phyloP scores from a whole-genome alignment of 176 grass and related monocot species.

The Oryza longistaminata region DNA sequence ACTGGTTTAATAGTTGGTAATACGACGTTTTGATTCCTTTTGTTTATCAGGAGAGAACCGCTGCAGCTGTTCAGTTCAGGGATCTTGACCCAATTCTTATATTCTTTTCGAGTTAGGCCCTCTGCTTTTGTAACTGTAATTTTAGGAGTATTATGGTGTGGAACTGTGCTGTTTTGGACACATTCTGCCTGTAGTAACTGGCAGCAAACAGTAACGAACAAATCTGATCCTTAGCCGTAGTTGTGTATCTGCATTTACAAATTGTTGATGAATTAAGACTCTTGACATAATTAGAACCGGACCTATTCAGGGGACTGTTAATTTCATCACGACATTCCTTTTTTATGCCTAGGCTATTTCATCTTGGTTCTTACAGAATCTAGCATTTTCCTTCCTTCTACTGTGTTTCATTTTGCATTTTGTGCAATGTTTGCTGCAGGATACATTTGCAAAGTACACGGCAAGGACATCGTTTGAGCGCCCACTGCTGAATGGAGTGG shows the following conservation, averaged over 20 bases:
- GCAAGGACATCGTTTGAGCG: slow-evolving; percentile 84
- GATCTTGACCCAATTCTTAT: neutral
- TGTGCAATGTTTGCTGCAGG: slow-evolving; percentile 40
- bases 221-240: neutral
- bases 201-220: neutral
- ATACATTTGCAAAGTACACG: slow-evolving; percentile 83
- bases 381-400: neutral
- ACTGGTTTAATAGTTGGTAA: slow-evolving; percentile 33
- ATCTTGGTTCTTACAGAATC: neutral
- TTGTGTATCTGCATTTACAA: neutral
- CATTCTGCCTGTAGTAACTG: neutral
- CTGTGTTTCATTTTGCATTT: neutral
- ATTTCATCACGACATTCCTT: neutral
- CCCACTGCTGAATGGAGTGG: slow-evolving; percentile 86
- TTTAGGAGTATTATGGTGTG: neutral
- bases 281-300: neutral
- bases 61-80: neutral
- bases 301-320: neutral
- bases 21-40: slow-evolving; percentile 23
- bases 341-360: neutral
- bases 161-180: slow-evolving; percentile 7
- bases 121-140: neutral
- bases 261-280: neutral
- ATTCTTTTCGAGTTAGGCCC: slow-evolving; percentile 4
- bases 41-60: neutral